These are phyloP conservation scores for Ogataea paraovalis DNA, from an alignment of 805 yeast species.

Conservation along the genomic window DNA sequence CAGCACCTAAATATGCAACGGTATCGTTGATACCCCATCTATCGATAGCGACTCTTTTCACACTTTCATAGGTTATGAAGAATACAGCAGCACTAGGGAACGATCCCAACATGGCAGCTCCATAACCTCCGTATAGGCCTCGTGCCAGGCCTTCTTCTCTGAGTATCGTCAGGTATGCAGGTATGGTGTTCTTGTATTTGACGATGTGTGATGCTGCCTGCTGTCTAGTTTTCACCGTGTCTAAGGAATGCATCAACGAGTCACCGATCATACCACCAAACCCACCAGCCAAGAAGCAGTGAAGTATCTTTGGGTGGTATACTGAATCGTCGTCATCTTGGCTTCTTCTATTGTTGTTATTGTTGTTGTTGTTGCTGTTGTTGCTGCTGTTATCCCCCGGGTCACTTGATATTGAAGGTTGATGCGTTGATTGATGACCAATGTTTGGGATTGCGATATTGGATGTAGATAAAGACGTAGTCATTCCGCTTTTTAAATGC, in stretches of 20 bases:
- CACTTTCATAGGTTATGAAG: constrained; percentile 82
- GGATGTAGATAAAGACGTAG: constrained; percentile 14
- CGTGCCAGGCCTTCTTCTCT: constrained; percentile 77
- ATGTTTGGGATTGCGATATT: constrained; percentile 12
- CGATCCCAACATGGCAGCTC: constrained; percentile 89
- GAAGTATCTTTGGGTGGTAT: constrained; percentile 41
- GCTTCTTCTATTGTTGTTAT: not conserved
- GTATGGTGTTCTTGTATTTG: constrained; percentile 70
- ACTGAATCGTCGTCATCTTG: constrained; percentile 5
- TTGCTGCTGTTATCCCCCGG: not conserved
- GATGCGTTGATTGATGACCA: constrained; percentile 7
- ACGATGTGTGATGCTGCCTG: constrained; percentile 78
- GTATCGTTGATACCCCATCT: constrained; percentile 72
- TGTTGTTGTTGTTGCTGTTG: not conserved
- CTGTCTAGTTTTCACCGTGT: constrained; percentile 94
- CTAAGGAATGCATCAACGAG: constrained; percentile 89
- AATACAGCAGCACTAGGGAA: constrained; percentile 94
- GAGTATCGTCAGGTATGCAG: constrained; percentile 73
- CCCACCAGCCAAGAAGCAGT: constrained; percentile 85
- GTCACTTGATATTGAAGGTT: not conserved
- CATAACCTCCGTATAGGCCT: constrained; percentile 90
- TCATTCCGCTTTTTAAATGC: not conserved
- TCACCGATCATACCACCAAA: constrained; percentile 94
- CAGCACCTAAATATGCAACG: constrained; percentile 73
- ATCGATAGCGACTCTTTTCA: constrained; percentile 67